Percentiles rank a stretch among this genome's conserved stretches.
phyloP scores from a whole-genome alignment of 2,329 filamentous ascomycete genomes.

The Aspergillus sp. region DNA sequence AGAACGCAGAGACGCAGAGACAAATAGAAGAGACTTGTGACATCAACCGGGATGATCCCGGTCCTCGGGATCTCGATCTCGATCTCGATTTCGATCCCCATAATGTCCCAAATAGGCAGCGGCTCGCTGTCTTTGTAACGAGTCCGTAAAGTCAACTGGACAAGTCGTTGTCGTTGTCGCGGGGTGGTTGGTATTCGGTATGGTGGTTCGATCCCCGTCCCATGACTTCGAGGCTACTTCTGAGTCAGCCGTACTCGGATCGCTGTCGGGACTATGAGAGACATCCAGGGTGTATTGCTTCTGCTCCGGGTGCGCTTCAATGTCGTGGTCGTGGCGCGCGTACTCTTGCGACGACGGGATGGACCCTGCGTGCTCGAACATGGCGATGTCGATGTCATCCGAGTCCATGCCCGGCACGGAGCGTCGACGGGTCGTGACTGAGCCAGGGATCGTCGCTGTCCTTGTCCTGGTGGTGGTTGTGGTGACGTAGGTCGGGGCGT shows the following conservation, averaged over 20 bases:
- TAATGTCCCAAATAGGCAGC: too few relatives aligned
- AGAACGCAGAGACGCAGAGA: neutral
- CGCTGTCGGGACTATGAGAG: too few relatives aligned
- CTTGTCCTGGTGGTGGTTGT: slow-evolving; percentile 1
- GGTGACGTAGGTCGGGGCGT: slow-evolving; percentile 17
- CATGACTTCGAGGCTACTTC: too few relatives aligned
- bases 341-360: neutral
- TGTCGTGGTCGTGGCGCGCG: neutral
- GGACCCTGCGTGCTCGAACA: slow-evolving; percentile 27
- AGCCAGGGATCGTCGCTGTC: neutral
- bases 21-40: neutral
- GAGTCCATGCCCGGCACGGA: slow-evolving; percentile 26
- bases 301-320: neutral
- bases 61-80: too few relatives aligned
- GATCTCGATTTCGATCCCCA: neutral
- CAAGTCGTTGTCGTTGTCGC: slow-evolving; percentile 5
- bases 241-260: too few relatives aligned
- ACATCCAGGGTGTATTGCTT: too few relatives aligned
- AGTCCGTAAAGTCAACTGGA: slow-evolving; percentile 17
- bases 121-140: slow-evolving; percentile 3
- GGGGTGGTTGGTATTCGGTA: neutral
- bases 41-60: neutral
- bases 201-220: too few relatives aligned
- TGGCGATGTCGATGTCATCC: slow-evolving; percentile 31
- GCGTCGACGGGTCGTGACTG: slow-evolving; percentile 7